Percentiles rank a stretch among this genome's conserved stretches.
These are phyloP conservation scores for Trichoderma gracile DNA, from an alignment of 2,329 filamentous ascomycete genomes.

Conservation along the genomic window DNA sequence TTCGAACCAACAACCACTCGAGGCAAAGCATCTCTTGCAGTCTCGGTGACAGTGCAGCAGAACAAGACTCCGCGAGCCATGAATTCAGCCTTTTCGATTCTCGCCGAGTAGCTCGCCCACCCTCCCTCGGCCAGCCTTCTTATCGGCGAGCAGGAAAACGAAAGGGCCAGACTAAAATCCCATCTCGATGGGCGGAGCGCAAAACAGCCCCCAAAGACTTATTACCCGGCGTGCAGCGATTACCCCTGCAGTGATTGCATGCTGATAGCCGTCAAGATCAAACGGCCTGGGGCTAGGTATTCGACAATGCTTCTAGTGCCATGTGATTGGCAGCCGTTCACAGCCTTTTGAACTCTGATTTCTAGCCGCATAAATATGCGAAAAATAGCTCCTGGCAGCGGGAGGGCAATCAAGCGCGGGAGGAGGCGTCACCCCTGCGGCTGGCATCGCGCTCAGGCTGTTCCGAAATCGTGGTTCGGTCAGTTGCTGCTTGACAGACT, in stretches of 20 bases:
- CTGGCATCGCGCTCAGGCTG: conserved; percentile 8
- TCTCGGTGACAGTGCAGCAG: background rate
- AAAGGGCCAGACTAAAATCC: conserved; percentile 2
- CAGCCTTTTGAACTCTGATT: conserved; percentile 10
- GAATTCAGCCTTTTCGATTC: conserved; percentile 5
- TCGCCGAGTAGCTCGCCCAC: background rate
- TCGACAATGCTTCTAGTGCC: conserved; percentile 7
- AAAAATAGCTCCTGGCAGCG: conserved; percentile 15
- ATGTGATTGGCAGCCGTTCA: conserved; percentile 23
- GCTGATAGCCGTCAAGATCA: conserved; percentile 25
- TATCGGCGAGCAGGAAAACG: conserved; percentile 18
- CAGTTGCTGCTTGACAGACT: conserved; percentile 2
- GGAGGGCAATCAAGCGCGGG: background rate
- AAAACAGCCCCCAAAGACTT: conserved; percentile 21
- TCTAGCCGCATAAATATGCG: conserved; percentile 19
- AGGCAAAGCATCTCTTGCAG: background rate
- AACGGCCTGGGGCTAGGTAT: conserved; percentile 19
- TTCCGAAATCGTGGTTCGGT: background rate
- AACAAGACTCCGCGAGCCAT: background rate
- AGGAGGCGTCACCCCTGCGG: conserved; percentile 4
- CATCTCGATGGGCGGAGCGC: conserved; percentile 19
- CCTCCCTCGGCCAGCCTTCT: background rate
- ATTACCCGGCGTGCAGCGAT: conserved; percentile 23
- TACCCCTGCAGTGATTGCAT: conserved; percentile 25
- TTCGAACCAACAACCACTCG: background rate